phyloP scores from a whole-genome alignment of 2,329 filamentous ascomycete genomes.

The Scytalidium sp. region DNA sequence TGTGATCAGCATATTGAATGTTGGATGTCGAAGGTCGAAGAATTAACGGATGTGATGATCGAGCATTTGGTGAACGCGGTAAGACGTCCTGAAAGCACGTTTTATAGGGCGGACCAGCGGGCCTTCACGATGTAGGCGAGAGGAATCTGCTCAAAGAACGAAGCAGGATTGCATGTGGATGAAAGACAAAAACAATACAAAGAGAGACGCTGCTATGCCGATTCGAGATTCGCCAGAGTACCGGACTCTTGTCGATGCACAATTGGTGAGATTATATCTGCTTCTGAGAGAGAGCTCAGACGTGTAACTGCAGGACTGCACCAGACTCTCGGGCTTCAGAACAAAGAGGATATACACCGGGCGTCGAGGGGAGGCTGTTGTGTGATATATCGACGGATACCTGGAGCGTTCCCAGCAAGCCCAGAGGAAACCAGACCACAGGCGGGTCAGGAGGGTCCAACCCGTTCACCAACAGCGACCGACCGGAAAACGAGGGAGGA shows the following conservation, averaged over 20 bases:
- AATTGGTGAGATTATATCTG: constrained; percentile 11
- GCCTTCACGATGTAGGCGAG: constrained; percentile 3
- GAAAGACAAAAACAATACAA: constrained; percentile 8
- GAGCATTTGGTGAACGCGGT: constrained; percentile 1
- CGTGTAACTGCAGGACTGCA: constrained; percentile 7
- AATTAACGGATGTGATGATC: constrained; percentile 1
- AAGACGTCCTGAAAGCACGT: too few relatives aligned
- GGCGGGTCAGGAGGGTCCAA: background rate
- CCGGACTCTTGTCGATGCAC: too few relatives aligned
- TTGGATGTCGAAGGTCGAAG: background rate
- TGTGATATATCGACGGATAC: background rate
- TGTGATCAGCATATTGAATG: constrained; percentile 15
- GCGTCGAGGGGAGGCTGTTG: too few relatives aligned
- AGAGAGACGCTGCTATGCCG: constrained; percentile 4
- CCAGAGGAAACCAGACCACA: background rate
- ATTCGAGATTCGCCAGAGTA: too few relatives aligned
- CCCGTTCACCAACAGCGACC: background rate
- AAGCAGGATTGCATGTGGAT: background rate
- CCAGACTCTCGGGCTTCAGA: too few relatives aligned
- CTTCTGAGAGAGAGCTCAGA: constrained; percentile 10
- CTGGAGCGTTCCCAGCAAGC: background rate
- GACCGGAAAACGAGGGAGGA: background rate
- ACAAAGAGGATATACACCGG: too few relatives aligned
- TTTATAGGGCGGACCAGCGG: too few relatives aligned
- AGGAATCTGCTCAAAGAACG: background rate